Percentiles rank a stretch among this genome's conserved stretches.
These are phyloP conservation scores for Coemansia sp. DNA, from an alignment of 192 early-diverging fungal species.

Conservation along the genomic window DNA sequence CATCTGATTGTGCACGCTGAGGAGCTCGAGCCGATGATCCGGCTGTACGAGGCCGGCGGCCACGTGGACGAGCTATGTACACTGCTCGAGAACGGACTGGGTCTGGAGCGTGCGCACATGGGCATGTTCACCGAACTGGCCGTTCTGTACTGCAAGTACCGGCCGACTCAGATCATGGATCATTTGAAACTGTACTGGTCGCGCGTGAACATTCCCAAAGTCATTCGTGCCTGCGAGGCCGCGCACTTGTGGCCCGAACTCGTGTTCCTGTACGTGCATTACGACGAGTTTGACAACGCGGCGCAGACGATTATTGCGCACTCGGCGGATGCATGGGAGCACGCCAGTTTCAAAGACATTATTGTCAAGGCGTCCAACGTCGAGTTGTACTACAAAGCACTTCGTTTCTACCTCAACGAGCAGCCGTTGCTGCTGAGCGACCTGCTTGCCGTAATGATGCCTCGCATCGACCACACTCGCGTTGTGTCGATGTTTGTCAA, in stretches of 20 bases:
- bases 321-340: slow-evolving; percentile 95
- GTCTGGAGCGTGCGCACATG: slow-evolving; percentile 99
- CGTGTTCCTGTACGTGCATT: slow-evolving; percentile 97
- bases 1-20: slow-evolving; percentile 97
- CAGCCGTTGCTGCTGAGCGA: slow-evolving; percentile 95
- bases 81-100: slow-evolving; percentile 90
- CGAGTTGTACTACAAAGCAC: slow-evolving; percentile 98
- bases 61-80: slow-evolving; percentile 89
- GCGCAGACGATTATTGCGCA: slow-evolving; percentile 94
- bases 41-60: slow-evolving; percentile 84
- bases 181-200: slow-evolving; percentile 97
- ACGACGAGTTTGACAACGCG: slow-evolving; percentile 99
- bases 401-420: slow-evolving; percentile 95
- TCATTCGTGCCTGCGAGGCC: slow-evolving; percentile 89
- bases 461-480: slow-evolving; percentile 94
- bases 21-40: slow-evolving; percentile 88
- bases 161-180: slow-evolving; percentile 92
- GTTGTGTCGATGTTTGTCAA: slow-evolving; percentile 98
- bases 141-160: slow-evolving; percentile 96
- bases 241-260: slow-evolving; percentile 96
- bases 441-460: slow-evolving; percentile 81
- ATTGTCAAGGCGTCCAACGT: slow-evolving; percentile 96
- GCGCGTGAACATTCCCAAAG: slow-evolving; percentile 99
- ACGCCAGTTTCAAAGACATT: slow-evolving; percentile 94
- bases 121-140: slow-evolving; percentile 99